Percentiles rank a stretch among this genome's conserved stretches.
These are phyloP conservation scores for Fusarium tuaranense DNA, from an alignment of 2,329 filamentous ascomycete species.

Conservation along the genomic window DNA sequence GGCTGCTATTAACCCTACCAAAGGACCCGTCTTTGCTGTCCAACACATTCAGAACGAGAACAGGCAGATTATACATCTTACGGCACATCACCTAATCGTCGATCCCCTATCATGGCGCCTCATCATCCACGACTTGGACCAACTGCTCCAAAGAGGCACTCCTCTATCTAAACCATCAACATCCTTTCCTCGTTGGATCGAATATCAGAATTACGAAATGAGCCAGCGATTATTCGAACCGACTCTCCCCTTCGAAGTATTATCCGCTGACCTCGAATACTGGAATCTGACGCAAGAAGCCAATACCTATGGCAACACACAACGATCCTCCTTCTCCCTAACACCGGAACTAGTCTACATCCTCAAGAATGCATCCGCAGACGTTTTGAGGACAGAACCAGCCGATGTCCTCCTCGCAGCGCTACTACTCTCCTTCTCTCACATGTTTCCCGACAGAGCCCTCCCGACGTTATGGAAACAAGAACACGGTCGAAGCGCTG, in stretches of 20 bases:
- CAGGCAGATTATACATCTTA: constrained; percentile 61
- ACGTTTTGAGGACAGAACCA: constrained; percentile 62
- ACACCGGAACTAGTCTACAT: constrained; percentile 55
- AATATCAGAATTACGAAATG: constrained; percentile 57
- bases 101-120: constrained; percentile 64
- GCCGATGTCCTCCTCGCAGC: constrained; percentile 67
- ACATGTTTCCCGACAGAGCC: constrained; percentile 64
- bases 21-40: constrained; percentile 63
- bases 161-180: constrained; percentile 58
- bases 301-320: constrained; percentile 60
- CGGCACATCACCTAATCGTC: constrained; percentile 64
- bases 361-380: constrained; percentile 57
- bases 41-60: constrained; percentile 61
- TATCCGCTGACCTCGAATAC: constrained; percentile 57
- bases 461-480: constrained; percentile 67
- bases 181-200: constrained; percentile 63
- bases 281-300: constrained; percentile 58
- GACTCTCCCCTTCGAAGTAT: constrained; percentile 54
- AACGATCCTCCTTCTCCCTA: constrained; percentile 57
- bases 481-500: constrained; percentile 61
- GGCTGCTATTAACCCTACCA: constrained; percentile 59
- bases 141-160: constrained; percentile 58
- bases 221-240: constrained; percentile 44
- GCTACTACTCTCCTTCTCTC: constrained; percentile 66
- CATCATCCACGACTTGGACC: constrained; percentile 62